Conservation (phyloP, 257 asterid genomes). For the Solanum neorickii region DNA sequence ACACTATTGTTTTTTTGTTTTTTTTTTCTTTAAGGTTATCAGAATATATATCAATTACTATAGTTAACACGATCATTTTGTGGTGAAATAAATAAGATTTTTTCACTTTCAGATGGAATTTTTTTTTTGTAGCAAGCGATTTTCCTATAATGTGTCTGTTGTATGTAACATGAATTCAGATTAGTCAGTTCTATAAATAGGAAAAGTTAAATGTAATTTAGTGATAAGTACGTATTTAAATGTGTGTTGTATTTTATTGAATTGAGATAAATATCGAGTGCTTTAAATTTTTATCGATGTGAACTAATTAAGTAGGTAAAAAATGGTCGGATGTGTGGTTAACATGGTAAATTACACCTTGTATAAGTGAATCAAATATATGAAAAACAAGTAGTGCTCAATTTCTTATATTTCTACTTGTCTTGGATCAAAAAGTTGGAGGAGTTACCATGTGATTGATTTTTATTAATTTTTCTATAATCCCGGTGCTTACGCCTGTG, state of each 20-base stretch:
- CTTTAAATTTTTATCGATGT: accelerated
- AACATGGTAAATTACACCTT: neutral
- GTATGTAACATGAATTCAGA: neutral
- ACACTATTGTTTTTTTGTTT: neutral
- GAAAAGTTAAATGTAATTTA: no score
- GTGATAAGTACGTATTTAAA: no score
- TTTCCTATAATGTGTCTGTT: no score
- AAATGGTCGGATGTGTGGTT: neutral
- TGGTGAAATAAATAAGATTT: neutral
- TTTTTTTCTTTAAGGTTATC: neutral
- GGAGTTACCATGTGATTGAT: no score
- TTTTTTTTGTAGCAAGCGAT: no score
- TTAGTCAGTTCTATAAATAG: no score
- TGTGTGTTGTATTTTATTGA: neutral
- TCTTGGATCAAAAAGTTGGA: no score
- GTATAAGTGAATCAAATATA: neutral
- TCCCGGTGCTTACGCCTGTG: accelerated
- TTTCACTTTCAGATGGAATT: neutral
- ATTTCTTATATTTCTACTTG: neutral
- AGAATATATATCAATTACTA: neutral
- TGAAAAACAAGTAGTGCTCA: neutral
- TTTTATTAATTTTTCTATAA: no score
- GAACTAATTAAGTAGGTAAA: neutral
- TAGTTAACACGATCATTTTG: neutral
- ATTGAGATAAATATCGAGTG: neutral